Evolutionary conservation across 139 green algal genomes (phyloP), one percentile per base, ranked within the genome.

Genomic region (Zygnema circumcarinatum): DNA sequence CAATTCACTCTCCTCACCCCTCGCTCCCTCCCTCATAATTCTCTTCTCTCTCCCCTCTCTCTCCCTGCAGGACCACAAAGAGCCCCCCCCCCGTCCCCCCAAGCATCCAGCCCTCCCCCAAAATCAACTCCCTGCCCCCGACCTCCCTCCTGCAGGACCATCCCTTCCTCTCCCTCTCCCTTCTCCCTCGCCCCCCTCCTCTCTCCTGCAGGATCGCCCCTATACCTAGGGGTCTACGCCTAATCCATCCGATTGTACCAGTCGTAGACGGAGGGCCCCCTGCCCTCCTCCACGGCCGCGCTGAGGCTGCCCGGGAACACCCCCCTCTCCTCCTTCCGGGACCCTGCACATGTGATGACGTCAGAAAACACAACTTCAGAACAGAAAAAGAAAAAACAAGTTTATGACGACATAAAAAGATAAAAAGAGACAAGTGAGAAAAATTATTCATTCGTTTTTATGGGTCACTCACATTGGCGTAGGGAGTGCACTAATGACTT

Each of bases 201-300:
- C n/a, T n/a, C n/a, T n/a, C n/a, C n/a, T n/a, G n/a, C n/a, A n/a
- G n/a, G n/a, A n/a, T n/a, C n/a, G n/a, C n/a, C n/a, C n/a, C 47
- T 62, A 62, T 62, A 62, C 47, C 47, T 62, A 62, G 7, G 47
- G 47, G 47, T 16, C 47, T n/a, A n/a, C n/a, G n/a, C n/a, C 47
- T 78, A 78, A 41, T 78, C 69, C 69, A 84, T 36, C 38, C 38
- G 76, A 84, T 84, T 84, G 41, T 86, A 86, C 80, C 80, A 86
- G 56, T 86, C 80, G 80, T 81, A 86, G 42, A 86, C 80, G 32
- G 53, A 67, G 29, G 80, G 80, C 54, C 2, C 2, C 7, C 36
- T 83, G n/a, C 67, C 76, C 25, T 54, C 39, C 36, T 86, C 80
- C 80, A 86, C 72, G 42, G 39, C 80, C 74, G 41, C 80, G 29